Conservation (phyloP, 2,329 filamentous ascomycete species). For the Orbilia blumenaviensis region DNA sequence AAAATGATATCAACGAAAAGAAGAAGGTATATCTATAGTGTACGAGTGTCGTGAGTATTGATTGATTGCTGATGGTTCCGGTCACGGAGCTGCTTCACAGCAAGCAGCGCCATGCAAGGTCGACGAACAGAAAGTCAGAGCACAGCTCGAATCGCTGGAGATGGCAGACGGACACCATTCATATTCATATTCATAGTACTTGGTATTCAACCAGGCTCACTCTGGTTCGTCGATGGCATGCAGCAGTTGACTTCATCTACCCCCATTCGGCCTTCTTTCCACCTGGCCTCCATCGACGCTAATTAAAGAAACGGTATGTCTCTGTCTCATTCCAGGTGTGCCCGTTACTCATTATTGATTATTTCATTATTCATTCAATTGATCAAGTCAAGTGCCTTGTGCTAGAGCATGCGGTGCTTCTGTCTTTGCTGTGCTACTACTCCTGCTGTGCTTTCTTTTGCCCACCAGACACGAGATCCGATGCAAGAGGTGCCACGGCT, state of each 20-base stretch:
- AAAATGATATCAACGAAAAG: not conserved
- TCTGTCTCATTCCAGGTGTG: not conserved
- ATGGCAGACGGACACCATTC: constrained; percentile 8
- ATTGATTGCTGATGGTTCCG: constrained; percentile 18
- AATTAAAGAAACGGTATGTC: too few relatives aligned
- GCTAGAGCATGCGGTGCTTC: constrained; percentile 15
- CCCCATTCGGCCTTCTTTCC: not conserved
- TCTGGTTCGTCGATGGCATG: constrained; percentile 9
- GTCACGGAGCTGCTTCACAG: constrained; percentile 35
- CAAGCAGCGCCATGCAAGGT: constrained; percentile 46
- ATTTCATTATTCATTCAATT: not conserved
- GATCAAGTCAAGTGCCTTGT: constrained; percentile 28
- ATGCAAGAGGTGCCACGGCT: constrained; percentile 53
- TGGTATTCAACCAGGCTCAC: too few relatives aligned
- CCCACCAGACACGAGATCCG: constrained; percentile 49
- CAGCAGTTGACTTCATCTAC: not conserved
- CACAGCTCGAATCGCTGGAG: constrained; percentile 6
- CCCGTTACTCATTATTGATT: constrained; percentile 9
- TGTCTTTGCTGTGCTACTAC: constrained; percentile 14
- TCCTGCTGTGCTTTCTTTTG: constrained; percentile 11
- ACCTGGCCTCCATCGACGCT: constrained; percentile 23
- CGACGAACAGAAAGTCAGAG: constrained; percentile 12
- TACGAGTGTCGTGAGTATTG: not conserved
- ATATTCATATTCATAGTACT: too few relatives aligned
- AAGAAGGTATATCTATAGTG: constrained; percentile 4